Base-by-base conservation (phyloP, 129 eudicot genomes). In the Helichrysum umbraculigerum region DNA sequence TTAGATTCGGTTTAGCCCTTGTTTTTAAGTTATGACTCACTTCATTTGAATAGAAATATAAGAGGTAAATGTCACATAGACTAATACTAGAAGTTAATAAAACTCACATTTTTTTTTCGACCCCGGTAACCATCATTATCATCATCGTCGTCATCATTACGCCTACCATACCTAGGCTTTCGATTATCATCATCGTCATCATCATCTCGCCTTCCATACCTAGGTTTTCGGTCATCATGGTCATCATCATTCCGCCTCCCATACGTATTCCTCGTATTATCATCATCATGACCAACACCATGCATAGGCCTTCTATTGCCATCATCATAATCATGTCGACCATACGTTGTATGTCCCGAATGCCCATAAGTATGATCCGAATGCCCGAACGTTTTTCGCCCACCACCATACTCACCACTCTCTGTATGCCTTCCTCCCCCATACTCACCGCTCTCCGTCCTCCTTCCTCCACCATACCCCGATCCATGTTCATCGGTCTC, bases 51-150 rank as follows among this genome's bases (percentile, higher is more conserved):
- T 0, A 51, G 17, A 0, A 1, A 17, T 11, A 17, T 11, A 52
- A 2, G 0, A 12, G 4, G 9, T 54, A n/a, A 54, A 54, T 5
- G 61, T 6, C 0, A 16, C 6, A n/a, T 17, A 19, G 0, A n/a
- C 8, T 6, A 7, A n/a, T 52, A 52, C 1, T 35, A 10, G 1
- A 25, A 25, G 28, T 25, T 25, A 25, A 25, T 25, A 25, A 47
- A 70, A 78, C 95, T 88, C 74, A 91, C 96, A 64, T 85, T 82
- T 80, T 83, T 93, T 78, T 81, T 83, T 76, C 90, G 88, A 9
- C 88, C 86, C 68, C 87, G 83, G 69, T 85, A 75, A 34, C 76
- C 83, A 44, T 74, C 63, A 7, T 58, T 25, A 11, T 72, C 87
- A 66, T 73, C 78, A 28, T 63, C 72, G 19, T 88, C 89, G 5